Conservation (phyloP, 139 green algal species). For the Monoraphidium neglectum region DNA sequence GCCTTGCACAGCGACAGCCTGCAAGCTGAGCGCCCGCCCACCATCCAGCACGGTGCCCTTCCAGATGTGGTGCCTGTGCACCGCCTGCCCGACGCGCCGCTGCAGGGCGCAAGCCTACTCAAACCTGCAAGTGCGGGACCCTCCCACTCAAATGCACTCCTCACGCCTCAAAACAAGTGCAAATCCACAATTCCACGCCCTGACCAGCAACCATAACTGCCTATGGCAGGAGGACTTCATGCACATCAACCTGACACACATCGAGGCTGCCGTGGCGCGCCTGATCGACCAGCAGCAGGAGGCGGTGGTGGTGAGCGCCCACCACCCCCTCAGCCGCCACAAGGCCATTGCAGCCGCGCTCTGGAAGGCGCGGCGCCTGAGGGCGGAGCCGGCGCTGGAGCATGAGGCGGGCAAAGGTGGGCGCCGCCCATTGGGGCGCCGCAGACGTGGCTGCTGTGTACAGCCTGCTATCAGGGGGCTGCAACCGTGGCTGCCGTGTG, state of each 20-base stretch:
- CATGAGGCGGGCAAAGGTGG: not conserved
- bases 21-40: too few relatives aligned
- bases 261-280: slow-evolving; percentile 12
- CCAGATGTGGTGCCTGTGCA: too few relatives aligned
- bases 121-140: too few relatives aligned
- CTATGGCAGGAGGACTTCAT: not conserved
- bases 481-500: not conserved
- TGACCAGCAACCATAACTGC: not conserved
- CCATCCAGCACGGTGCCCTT: too few relatives aligned
- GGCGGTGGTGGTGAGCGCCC: slow-evolving; percentile 14
- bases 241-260: slow-evolving; percentile 21
- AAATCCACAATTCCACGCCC: too few relatives aligned
- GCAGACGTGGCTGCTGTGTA: not conserved
- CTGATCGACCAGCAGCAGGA: slow-evolving; percentile 17
- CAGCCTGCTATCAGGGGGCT: not conserved
- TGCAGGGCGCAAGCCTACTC: too few relatives aligned
- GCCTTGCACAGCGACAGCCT: too few relatives aligned
- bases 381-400: slow-evolving; percentile 19
- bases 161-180: too few relatives aligned
- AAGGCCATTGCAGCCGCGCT: slow-evolving; percentile 24
- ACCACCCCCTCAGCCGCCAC: slow-evolving; percentile 19
- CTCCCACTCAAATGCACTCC: not conserved
- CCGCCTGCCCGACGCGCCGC: too few relatives aligned
- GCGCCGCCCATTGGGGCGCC: not conserved
- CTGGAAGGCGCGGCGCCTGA: slow-evolving; percentile 12